Base-by-base conservation (phyloP, 2,329 filamentous ascomycete genomes). In the Fusarium chlamydosporum region DNA sequence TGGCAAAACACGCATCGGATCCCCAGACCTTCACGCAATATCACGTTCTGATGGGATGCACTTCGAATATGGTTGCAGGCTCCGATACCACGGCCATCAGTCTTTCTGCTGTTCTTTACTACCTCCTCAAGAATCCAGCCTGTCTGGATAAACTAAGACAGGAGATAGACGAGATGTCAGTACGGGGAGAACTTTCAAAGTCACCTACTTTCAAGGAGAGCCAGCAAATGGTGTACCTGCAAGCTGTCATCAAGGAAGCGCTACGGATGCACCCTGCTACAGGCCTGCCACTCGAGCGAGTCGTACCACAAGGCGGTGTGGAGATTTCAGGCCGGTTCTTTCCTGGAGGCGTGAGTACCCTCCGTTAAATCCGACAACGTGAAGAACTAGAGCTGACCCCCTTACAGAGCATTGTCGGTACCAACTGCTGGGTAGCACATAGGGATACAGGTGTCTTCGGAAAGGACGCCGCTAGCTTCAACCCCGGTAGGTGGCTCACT, bases 391-490 rank as follows among this genome's bases (percentile, higher is more conserved):
- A 3, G 29, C 29, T 29, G 29, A 29, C 3, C 10, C 0, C 6
- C 15, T 27, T 3, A 18, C 9, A 73, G 69, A 61, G 69, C 2
- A 61, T 67, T 2, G 67, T 73, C 8, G 71, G 71, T 0, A 59
- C 74, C 50, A 73, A 74, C 15, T 59, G 56, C 3, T 73, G 71
- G 71, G 71, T 73, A 16, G 69, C 68, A 2, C 71, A 73, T n/a
- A 66, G 58, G 7, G 52, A 73, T 23, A 33, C 41, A 2, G n/a
- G 42, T 6, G 41, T 72, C 0, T 74, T 72, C 10, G 72, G 72
- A 2, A 15, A 68, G 3, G 62, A 74, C 8, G 72, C 68, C 1
- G 42, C 61, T 2, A n/a, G 8, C 0, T 74, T 74, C 6, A 58
- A 59, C 7, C 72, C 72, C 0, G 70, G 68, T 1, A 47, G 72